phyloP scores from a whole-genome alignment of 371 early-diverging fungal species.

The Syncephalis plumigaleata region DNA sequence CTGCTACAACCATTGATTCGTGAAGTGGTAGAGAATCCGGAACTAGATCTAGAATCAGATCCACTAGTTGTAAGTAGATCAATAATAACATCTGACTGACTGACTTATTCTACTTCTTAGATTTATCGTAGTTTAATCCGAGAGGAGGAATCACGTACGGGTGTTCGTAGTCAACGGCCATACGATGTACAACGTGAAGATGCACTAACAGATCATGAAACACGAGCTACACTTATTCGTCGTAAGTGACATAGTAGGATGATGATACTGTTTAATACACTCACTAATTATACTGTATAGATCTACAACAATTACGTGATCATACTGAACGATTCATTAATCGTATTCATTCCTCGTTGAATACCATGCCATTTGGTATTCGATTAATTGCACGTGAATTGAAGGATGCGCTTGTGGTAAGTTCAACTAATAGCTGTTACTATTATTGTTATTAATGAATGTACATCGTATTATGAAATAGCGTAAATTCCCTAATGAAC shows the following conservation, averaged over 20 bases:
- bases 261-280: too few species aligned
- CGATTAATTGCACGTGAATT: constrained; percentile 88
- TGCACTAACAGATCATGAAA: constrained; percentile 76
- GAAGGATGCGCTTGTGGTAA: constrained; percentile 41
- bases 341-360: constrained; percentile 57
- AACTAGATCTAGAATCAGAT: constrained; percentile 80
- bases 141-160: constrained; percentile 80
- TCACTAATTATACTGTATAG: too few species aligned
- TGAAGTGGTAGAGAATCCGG: constrained; percentile 49
- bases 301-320: constrained; percentile 52
- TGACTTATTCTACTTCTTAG: constrained; percentile 6
- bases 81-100: not conserved
- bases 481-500: constrained; percentile 63
- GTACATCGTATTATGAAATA: too few species aligned
- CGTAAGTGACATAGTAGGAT: too few species aligned
- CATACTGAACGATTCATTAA: constrained; percentile 65
- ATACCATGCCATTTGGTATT: constrained; percentile 87
- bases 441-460: too few species aligned
- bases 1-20: constrained; percentile 67
- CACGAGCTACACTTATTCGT: constrained; percentile 50
- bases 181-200: constrained; percentile 66
- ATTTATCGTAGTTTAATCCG: constrained; percentile 77
- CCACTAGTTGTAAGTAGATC: constrained; percentile 41
- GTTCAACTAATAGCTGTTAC: constrained; percentile 1
- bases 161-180: constrained; percentile 53